A percentile compares a stretch with the other conserved stretches of the same genome.
phyloP scores from a whole-genome alignment of 768 basidiomycete species.

The Phaeolepiota aurea region DNA sequence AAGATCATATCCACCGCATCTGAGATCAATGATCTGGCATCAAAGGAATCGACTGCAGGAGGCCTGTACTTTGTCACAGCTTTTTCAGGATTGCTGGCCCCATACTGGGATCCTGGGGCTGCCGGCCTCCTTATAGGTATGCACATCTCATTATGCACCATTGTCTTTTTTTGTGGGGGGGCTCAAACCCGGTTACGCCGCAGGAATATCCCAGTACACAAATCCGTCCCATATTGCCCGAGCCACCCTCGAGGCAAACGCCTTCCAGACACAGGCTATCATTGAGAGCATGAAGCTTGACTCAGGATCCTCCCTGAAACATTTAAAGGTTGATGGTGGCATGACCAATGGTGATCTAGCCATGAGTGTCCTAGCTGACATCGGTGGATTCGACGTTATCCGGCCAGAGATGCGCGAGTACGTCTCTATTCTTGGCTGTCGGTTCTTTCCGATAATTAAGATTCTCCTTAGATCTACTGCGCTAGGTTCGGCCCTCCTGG shows the following conservation, averaged over 20 bases:
- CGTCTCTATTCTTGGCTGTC: constrained; percentile 19
- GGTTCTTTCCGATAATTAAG: background rate
- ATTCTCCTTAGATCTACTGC: constrained; percentile 75
- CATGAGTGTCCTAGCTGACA: constrained; percentile 80
- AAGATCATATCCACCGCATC: constrained; percentile 67
- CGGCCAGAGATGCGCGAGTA: constrained; percentile 96
- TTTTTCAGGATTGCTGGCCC: constrained; percentile 92
- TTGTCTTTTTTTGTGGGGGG: constrained; percentile 8
- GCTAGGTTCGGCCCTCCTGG: constrained; percentile 88
- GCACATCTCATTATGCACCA: background rate
- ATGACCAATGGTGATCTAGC: constrained; percentile 93
- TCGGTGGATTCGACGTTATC: constrained; percentile 87
- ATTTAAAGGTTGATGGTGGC: constrained; percentile 95
- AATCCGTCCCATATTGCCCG: constrained; percentile 90
- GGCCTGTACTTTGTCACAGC: constrained; percentile 97
- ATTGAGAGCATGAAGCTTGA: constrained; percentile 94
- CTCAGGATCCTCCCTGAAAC: constrained; percentile 67
- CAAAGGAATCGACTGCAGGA: constrained; percentile 67
- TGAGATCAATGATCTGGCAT: constrained; percentile 83
- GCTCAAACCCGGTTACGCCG: too few relatives aligned
- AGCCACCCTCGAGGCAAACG: constrained; percentile 92
- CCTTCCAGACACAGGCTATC: constrained; percentile 92
- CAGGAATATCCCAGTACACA: constrained; percentile 79
- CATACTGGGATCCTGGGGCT: constrained; percentile 95
- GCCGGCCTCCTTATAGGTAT: constrained; percentile 77